Evolutionary conservation across 805 yeast genomes (phyloP), one percentile per base, ranked within the genome.

Genomic region (Candida broadrunensis): DNA sequence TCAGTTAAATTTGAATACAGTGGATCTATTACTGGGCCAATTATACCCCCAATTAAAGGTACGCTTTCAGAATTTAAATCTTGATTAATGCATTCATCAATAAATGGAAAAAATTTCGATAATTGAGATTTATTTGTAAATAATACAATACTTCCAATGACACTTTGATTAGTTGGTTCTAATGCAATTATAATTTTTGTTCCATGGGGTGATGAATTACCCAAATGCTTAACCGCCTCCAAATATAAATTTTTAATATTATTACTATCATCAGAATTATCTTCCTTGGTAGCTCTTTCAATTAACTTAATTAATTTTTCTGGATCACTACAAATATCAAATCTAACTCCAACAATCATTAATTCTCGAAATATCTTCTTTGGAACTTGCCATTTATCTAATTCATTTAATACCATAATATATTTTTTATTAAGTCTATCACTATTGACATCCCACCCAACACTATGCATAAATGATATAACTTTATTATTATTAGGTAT

Each of bases 301-400:
- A 76, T 58, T n/a, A 77, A 53, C n/a, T 60, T 56, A 47, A 70
- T 53, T 32, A 78, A 57, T 46, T 72, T 70, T 3, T 60, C 58
- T 11, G 70, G 56, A 42, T 73, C 66, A 43, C 59, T 63, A 49
- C 80, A 73, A n/a, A 78, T 65, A 49, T 77, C 81, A 55, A 80
- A 78, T 45, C 78, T 60, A 12, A 79, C 73, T 2, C 83, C 82
- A 30, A 77, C 77, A 41, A 77, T 74, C 63, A 74, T 77, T 46
- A 80, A 63, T 45, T 76, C 81, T 37, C 74, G 60, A 32, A 78
- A 75, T 5, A 79, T 68, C 47, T 76, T 76, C 42, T 73, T 69
- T 2, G 82, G 75, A 4, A 80, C 79, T 44, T 56, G 65, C 84
- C 84, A 79, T 23, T 60, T 54, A 4, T 57, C 55, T 20, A 78